phyloP scores from a whole-genome alignment of 768 basidiomycete genomes.

The Tremella fuciformis region DNA sequence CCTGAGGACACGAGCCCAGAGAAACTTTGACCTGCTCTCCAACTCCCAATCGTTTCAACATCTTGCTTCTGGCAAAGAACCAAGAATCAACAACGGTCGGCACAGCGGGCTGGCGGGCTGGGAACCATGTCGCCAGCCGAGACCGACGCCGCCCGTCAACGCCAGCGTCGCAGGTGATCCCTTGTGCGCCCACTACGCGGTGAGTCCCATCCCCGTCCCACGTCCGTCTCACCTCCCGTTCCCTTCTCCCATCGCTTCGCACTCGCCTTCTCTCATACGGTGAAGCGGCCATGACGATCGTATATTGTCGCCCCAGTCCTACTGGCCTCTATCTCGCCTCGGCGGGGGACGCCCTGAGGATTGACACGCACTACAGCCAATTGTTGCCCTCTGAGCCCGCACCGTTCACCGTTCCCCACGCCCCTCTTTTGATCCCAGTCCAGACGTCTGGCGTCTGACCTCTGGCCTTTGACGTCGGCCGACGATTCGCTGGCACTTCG shows the following conservation, averaged over 20 bases:
- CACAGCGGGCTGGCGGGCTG: too few species aligned
- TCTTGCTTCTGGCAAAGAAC: too few species aligned
- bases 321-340: conserved; percentile 40
- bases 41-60: too few species aligned
- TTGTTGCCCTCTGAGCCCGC: conserved; percentile 35
- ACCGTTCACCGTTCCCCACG: not conserved
- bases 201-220: not conserved
- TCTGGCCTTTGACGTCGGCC: not conserved
- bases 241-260: not conserved
- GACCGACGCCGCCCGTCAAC: too few species aligned
- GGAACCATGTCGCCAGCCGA: too few species aligned
- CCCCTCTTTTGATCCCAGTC: conserved; percentile 1
- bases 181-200: too few species aligned
- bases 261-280: not conserved
- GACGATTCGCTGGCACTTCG: not conserved
- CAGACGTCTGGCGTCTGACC: not conserved
- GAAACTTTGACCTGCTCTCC: too few species aligned
- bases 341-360: conserved; percentile 43
- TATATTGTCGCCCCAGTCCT: conserved; percentile 49
- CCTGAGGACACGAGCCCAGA: too few species aligned
- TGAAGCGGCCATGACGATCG: conserved; percentile 26
- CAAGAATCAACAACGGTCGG: too few species aligned
- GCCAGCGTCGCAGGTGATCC: too few species aligned
- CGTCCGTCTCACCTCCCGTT: not conserved
- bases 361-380: conserved; percentile 40